Conservation (phyloP, 1,284 basidiomycete species). For the Phlebopus sp. region DNA sequence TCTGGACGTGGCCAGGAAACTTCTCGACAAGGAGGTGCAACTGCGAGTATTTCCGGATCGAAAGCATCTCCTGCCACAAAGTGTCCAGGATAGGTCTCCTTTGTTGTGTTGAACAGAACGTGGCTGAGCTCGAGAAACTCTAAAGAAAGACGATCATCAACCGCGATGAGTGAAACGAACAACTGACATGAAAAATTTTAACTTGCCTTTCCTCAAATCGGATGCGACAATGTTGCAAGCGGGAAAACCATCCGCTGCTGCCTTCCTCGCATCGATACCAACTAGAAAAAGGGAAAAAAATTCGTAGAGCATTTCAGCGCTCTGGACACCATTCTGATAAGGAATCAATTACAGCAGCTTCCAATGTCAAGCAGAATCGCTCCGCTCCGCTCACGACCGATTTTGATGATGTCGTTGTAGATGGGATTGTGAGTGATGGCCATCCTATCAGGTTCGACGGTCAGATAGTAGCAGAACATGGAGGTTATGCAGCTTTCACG, state of each 20-base stretch:
- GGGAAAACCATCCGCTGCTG: constrained; percentile 23
- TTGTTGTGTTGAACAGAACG: constrained; percentile 34
- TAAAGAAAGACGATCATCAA: constrained; percentile 9
- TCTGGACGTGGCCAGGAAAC: constrained; percentile 15
- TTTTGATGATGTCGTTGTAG: constrained; percentile 17
- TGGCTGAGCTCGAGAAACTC: constrained; percentile 35
- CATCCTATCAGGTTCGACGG: constrained; percentile 5
- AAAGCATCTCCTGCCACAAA: constrained; percentile 37
- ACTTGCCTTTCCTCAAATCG: constrained; percentile 20
- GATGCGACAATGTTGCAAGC: constrained; percentile 21
- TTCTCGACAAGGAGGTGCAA: constrained; percentile 14
- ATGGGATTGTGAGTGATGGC: constrained; percentile 12
- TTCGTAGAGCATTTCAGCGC: neutral
- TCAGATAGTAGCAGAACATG: neutral
- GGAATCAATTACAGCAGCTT: constrained; percentile 22
- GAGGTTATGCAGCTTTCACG: neutral
- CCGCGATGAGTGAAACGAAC: neutral
- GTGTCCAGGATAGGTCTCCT: constrained; percentile 29
- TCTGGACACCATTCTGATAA: neutral
- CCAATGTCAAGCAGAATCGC: constrained; percentile 27
- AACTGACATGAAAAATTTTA: neutral
- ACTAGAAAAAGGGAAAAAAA: constrained; percentile 16
- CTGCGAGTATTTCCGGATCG: constrained; percentile 25
- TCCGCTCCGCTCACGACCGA: constrained; percentile 18
- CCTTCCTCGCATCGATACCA: constrained; percentile 26